A percentile compares a stretch with the other conserved stretches of the same genome.
phyloP scores from a whole-genome alignment of 495 filamentous ascomycete genomes.

The Echria macrotheca region DNA sequence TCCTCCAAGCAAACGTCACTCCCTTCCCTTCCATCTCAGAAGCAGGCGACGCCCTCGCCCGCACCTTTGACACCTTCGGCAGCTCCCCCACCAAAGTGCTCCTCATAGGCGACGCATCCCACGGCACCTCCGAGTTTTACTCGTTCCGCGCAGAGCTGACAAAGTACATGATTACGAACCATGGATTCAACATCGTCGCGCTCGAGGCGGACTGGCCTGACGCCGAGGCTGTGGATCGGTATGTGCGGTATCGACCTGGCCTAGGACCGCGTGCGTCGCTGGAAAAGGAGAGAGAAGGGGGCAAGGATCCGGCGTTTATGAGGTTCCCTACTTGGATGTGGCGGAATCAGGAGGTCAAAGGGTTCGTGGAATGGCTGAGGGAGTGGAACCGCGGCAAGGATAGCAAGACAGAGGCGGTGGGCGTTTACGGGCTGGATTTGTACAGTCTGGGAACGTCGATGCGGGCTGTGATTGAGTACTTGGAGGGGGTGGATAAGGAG shows the following conservation, averaged over 20 bases:
- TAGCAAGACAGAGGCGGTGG: conserved; percentile 33
- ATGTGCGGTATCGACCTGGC: conserved; percentile 43
- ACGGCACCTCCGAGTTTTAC: conserved; percentile 59
- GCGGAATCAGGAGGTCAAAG: conserved; percentile 52
- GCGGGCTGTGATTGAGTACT: conserved; percentile 47
- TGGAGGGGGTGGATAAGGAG: conserved; percentile 28
- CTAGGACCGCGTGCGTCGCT: neutral
- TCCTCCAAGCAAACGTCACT: neutral
- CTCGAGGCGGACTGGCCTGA: conserved; percentile 59
- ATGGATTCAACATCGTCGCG: conserved; percentile 53
- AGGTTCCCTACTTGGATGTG: conserved; percentile 61
- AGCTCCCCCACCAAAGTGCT: conserved; percentile 31
- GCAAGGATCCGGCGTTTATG: conserved; percentile 40
- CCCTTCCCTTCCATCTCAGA: neutral
- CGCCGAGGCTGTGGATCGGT: conserved; percentile 52
- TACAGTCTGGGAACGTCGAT: conserved; percentile 52
- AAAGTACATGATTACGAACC: conserved; percentile 45
- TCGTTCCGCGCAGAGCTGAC: conserved; percentile 50
- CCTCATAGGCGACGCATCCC: conserved; percentile 53
- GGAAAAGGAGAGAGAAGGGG: conserved; percentile 6
- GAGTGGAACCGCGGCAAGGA: conserved; percentile 35
- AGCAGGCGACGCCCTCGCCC: conserved; percentile 2
- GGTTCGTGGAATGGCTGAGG: conserved; percentile 54
- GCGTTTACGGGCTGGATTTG: conserved; percentile 53
- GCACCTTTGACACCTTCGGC: conserved; percentile 40